Percentiles rank a stretch among this genome's conserved stretches.
phyloP scores from a whole-genome alignment of 73 alveolate species.

The Uronychia binucleata region DNA sequence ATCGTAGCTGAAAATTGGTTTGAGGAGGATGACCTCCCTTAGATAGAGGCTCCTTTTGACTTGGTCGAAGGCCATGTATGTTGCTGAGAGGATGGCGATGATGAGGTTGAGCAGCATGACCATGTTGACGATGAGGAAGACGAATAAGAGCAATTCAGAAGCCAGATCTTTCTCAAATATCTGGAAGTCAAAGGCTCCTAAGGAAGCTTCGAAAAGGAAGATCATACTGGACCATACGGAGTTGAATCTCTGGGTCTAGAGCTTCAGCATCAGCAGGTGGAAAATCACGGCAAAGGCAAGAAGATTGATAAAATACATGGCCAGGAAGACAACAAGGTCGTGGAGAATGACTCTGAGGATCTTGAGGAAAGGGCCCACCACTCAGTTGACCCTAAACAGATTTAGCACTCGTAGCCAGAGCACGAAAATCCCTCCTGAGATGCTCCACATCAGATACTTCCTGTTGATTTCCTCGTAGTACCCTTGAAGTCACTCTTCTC shows the following conservation, averaged over 20 bases:
- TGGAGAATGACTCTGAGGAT: neutral
- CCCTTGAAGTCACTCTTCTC: too few species aligned
- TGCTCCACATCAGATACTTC: neutral
- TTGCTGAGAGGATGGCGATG: neutral
- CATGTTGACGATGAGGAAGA: slow-evolving; percentile 4
- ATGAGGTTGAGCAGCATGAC: slow-evolving; percentile 7
- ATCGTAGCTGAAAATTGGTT: neutral
- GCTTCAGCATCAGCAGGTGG: neutral
- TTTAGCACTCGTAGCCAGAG: slow-evolving; percentile 2
- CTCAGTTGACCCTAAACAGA: neutral
- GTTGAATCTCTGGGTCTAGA: neutral
- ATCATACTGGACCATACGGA: neutral
- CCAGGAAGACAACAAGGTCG: neutral
- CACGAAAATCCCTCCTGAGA: neutral
- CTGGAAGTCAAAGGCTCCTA: slow-evolving; percentile 1
- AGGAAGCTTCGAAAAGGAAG: neutral
- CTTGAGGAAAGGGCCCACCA: slow-evolving; percentile 9
- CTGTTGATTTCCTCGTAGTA: too few species aligned
- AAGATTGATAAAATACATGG: neutral
- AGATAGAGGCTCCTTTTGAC: neutral
- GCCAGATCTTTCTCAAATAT: neutral
- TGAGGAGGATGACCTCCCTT: neutral
- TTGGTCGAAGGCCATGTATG: neutral
- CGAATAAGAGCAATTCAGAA: neutral
- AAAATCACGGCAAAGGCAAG: neutral